Percentiles rank a stretch among this genome's conserved stretches.
Evolutionary conservation across 106 monocot genomes (phyloP).

Genomic region (Gastrodia elata): DNA sequence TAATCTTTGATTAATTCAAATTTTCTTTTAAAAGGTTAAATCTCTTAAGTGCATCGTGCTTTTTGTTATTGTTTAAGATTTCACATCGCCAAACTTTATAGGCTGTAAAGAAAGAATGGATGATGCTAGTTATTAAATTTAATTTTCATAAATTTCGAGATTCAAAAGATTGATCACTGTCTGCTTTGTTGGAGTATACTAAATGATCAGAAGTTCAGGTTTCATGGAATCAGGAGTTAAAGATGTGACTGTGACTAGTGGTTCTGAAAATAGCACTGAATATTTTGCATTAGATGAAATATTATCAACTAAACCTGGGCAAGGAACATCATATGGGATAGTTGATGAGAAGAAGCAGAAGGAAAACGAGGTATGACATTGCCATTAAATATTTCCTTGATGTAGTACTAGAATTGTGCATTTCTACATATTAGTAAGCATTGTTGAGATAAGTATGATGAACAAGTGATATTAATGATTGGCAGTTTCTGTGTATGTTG

Average conservation of each 20-base stretch:
- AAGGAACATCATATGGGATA: constrained; percentile 10
- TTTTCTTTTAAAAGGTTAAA: neutral
- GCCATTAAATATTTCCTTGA: neutral
- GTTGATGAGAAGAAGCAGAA: constrained; percentile 11
- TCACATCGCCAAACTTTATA: neutral
- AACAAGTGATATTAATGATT: neutral
- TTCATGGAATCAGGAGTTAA: constrained; percentile 13
- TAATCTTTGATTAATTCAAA: neutral
- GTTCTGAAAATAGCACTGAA: constrained; percentile 17
- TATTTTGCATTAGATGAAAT: constrained; percentile 44
- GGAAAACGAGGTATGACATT: constrained; percentile 41
- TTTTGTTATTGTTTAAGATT: neutral
- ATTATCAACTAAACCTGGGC: constrained; percentile 24
- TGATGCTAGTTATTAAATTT: neutral
- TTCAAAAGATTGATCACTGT: neutral
- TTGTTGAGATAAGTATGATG: neutral
- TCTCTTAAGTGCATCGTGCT: neutral
- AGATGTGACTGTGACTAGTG: neutral
- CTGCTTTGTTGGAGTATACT: neutral
- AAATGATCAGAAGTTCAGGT: constrained; percentile 10
- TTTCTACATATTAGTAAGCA: neutral
- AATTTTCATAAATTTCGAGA: neutral
- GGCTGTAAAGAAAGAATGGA: neutral
- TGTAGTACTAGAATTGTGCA: neutral
- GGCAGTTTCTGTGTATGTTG: neutral